Conservation (phyloP, 257 asterid genomes). For the Datura wrightii region DNA sequence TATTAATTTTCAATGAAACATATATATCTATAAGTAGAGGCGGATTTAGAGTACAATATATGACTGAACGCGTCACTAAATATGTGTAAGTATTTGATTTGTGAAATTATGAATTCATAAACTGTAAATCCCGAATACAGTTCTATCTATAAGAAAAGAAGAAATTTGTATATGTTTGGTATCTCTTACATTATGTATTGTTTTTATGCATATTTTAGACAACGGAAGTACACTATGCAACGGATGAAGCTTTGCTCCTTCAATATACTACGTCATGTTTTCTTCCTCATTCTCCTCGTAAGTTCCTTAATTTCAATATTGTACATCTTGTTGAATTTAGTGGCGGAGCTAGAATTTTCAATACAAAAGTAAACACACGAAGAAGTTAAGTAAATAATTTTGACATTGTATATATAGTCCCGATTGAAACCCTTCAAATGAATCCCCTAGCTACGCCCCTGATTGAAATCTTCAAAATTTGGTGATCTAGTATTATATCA, state of each 20-base stretch:
- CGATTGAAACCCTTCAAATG: no score
- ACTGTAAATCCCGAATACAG: not conserved
- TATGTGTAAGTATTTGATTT: no score
- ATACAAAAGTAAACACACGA: no score
- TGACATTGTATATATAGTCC: no score
- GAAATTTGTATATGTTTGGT: not conserved
- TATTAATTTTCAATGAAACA: not conserved
- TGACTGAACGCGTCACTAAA: not conserved
- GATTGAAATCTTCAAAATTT: no score
- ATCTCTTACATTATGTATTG: not conserved
- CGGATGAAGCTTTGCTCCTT: constrained; percentile 25
- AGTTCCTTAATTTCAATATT: not conserved
- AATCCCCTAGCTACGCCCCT: no score
- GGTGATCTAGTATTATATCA: no score
- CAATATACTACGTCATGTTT: constrained; percentile 21
- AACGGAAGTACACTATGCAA: not conserved
- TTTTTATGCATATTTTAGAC: not conserved
- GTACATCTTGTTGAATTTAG: no score
- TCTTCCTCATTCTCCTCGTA: constrained; percentile 39
- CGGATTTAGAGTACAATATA: no score
- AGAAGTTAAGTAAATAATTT: no score
- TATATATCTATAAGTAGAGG: no score
- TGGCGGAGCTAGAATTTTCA: no score
- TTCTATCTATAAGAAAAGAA: not conserved
- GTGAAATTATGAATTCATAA: not conserved